phyloP scores from a whole-genome alignment of 306 rosid genomes.

The Cyamopsis tetragonoloba region DNA sequence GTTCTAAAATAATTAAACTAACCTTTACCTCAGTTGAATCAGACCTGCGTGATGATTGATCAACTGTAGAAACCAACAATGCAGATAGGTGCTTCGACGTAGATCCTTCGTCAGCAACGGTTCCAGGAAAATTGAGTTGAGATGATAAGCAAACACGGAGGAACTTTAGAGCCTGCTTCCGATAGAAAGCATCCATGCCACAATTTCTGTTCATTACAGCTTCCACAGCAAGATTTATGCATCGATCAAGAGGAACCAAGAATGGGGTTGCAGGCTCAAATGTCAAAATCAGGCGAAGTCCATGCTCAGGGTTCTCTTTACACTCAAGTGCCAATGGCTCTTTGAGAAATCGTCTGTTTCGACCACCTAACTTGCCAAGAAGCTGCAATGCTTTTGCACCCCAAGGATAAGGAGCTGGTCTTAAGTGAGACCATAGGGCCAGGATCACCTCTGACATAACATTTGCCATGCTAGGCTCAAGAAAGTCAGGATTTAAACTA shows the following conservation, averaged over 20 bases:
- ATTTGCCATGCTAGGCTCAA: conserved; percentile 97
- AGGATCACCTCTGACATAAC: conserved; percentile 91
- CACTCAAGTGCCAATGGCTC: conserved; percentile 96
- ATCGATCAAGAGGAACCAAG: conserved; percentile 96
- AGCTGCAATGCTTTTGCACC: conserved; percentile 98
- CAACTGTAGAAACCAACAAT: conserved; percentile 63
- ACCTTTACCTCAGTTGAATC: conserved; percentile 84
- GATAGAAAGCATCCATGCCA: conserved; percentile 74
- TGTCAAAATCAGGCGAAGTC: conserved; percentile 89
- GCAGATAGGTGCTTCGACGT: conserved; percentile 73
- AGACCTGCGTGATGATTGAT: conserved; percentile 66
- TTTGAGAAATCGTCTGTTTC: conserved; percentile 94
- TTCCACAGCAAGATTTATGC: conserved; percentile 96
- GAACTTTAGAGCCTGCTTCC: conserved; percentile 85
- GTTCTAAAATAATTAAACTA: conserved; percentile 24
- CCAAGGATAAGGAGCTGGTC: conserved; percentile 87
- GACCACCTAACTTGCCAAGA: conserved; percentile 96
- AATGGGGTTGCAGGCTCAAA: conserved; percentile 99
- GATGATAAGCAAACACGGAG: conserved; percentile 89
- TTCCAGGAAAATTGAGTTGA: conserved; percentile 96
- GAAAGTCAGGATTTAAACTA: conserved; percentile 97
- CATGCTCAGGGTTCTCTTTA: conserved; percentile 98
- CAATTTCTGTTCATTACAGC: conserved; percentile 72
- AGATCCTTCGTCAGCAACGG: conserved; percentile 66
- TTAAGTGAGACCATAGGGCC: conserved; percentile 94